Percentiles rank a stretch among this genome's conserved stretches.
Evolutionary conservation across 2,329 filamentous ascomycete species (phyloP).

Genomic region (Clarireedia sp.): DNA sequence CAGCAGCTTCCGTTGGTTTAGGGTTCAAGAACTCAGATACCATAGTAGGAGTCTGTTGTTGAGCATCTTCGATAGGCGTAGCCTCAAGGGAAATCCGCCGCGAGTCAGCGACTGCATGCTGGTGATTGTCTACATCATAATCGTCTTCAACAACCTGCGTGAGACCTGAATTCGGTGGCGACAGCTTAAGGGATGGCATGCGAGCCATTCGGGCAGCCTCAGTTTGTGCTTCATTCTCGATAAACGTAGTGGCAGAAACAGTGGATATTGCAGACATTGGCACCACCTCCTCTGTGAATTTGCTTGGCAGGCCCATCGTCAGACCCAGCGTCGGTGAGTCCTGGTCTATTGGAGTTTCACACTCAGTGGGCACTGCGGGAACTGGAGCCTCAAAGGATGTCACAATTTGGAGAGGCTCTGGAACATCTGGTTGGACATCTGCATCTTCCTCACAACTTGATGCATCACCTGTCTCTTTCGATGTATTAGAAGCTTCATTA

Average conservation of each 20-base stretch:
- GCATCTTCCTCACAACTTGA: conserved; percentile 5
- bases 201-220: conserved; percentile 33
- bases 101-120: conserved; percentile 11
- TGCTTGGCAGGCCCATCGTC: conserved; percentile 46
- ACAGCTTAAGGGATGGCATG: conserved; percentile 10
- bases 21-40: conserved; percentile 6
- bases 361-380: not conserved
- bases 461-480: not conserved
- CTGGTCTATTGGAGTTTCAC: conserved; percentile 9
- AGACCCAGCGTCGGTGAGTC: conserved; percentile 61
- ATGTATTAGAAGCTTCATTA: not conserved
- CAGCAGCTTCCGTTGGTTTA: conserved; percentile 10
- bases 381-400: conserved; percentile 20
- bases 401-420: conserved; percentile 20
- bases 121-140: conserved; percentile 4
- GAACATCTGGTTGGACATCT: conserved; percentile 2
- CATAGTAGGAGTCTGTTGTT: not conserved
- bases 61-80: conserved; percentile 15
- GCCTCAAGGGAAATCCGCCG: conserved; percentile 24
- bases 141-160: not conserved
- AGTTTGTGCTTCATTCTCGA: conserved; percentile 64
- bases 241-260: conserved; percentile 57
- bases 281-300: conserved; percentile 44
- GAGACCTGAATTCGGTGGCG: not conserved
- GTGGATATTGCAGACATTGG: conserved; percentile 53